These are phyloP conservation scores for Cucurbitaria berberidis DNA, from an alignment of 2,329 filamentous ascomycete species.

Conservation along the genomic window DNA sequence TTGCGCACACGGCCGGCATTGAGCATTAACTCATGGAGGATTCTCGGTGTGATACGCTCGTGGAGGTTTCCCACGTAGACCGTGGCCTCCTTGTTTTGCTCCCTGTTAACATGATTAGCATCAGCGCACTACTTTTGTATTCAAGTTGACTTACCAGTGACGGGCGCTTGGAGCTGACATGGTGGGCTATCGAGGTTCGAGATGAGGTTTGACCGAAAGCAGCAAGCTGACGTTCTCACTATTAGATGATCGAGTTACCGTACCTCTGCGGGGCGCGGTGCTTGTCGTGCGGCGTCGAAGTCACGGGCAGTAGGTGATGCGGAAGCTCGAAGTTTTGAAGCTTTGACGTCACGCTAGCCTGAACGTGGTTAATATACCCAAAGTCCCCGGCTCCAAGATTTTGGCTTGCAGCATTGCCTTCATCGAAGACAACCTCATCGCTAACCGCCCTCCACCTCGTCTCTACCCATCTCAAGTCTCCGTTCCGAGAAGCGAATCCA, in stretches of 20 bases:
- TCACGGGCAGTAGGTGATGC: conserved; percentile 3
- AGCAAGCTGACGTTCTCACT: neutral
- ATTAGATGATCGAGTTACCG: neutral
- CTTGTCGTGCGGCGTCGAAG: conserved; percentile 6
- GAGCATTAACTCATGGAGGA: conserved; percentile 98
- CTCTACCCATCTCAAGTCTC: conserved; percentile 2
- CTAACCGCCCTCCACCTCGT: conserved; percentile 10
- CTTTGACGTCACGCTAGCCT: conserved; percentile 18
- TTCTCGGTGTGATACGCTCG: conserved; percentile 87
- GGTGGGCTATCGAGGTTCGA: conserved; percentile 16
- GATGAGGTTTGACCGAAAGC: neutral
- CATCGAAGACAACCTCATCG: conserved; percentile 13
- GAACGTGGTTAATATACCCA: conserved; percentile 12
- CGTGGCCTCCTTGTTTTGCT: conserved; percentile 97
- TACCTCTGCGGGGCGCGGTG: conserved; percentile 2
- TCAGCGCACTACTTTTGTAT: neutral
- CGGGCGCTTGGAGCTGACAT: conserved; percentile 69
- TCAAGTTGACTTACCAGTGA: conserved; percentile 68
- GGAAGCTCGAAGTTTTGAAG: conserved; percentile 29
- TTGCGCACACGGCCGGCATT: conserved; percentile 97
- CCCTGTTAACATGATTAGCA: conserved; percentile 37
- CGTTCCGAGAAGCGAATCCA: neutral
- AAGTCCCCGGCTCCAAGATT: conserved; percentile 24
- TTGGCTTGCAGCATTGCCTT: conserved; percentile 26
- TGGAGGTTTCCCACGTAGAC: conserved; percentile 99